Evolutionary conservation across 441 rosid species (phyloP), one percentile per base, ranked within the genome.

Genomic region (Adansonia grandidieri): DNA sequence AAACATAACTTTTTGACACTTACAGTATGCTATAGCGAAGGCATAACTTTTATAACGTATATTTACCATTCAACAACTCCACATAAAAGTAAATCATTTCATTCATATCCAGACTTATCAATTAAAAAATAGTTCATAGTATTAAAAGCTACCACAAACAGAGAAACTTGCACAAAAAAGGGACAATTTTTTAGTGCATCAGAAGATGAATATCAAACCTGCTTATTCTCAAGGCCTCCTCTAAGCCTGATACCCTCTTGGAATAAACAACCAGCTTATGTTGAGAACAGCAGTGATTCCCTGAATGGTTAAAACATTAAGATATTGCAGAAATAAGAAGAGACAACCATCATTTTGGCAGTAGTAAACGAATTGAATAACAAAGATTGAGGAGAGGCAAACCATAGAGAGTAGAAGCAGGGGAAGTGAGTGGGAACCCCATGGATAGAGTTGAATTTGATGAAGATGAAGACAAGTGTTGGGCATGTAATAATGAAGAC

Each of bases 171-270:
- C 6, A 74, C 10, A 44, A 0, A 51, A 44, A 74, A 22, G 44
- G 0, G 9, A 22, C 62, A 67, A 44, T 40, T 37, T 61, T 51
- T 17, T 1, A 62, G 32, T 22, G 24, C 57, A 10, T 28, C 22
- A 24, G 28, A 70, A 74, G 14, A 40, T 51, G 28, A 75, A 51
- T 17, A 28, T 6, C 48, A 56, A 80, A 90, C 95, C 90, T 89
- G 77, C 84, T 79, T 69, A 93, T 89, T 86, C 91, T 86, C 88
- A 93, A 80, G 77, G 91, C 92, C 84, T 95, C 97, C 77, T 91
- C 94, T 57, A 93, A 73, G 2, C 91, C 92, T 13, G 89, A 91
- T 3, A 91, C 17, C 82, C 77, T 91, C 89, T 78, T 92, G 44
- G 89, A 85, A 48, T 76, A 86, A 10, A 91, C 82, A 8, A 86